Evolutionary conservation across 2,329 filamentous ascomycete species (phyloP).

Genomic region (Zymoseptoria crescenta): DNA sequence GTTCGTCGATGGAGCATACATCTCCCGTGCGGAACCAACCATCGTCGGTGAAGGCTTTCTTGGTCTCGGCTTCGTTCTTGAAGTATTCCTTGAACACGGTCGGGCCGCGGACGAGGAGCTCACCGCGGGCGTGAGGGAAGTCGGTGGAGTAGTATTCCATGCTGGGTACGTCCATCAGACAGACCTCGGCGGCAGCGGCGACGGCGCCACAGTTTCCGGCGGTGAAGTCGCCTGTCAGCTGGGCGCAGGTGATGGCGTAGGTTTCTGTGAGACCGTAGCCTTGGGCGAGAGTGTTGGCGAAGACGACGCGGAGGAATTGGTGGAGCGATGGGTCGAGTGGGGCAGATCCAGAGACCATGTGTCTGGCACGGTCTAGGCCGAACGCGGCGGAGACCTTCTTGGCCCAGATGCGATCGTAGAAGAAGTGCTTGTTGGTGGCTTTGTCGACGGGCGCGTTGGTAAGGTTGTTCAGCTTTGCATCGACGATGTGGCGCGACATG

Average conservation of each 20-base stretch:
- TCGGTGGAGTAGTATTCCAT: constrained; percentile 88
- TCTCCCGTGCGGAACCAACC: constrained; percentile 98
- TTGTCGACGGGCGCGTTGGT: constrained; percentile 54
- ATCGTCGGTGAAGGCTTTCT: constrained; percentile 71
- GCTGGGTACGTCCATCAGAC: constrained; percentile 79
- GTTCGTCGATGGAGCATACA: constrained; percentile 73
- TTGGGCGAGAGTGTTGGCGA: constrained; percentile 71
- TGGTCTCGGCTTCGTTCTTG: constrained; percentile 81
- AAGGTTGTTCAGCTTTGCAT: constrained; percentile 72
- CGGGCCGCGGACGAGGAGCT: constrained; percentile 76
- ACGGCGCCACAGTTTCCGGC: constrained; percentile 76
- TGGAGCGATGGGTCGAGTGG: constrained; percentile 85
- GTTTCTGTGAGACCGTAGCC: constrained; percentile 94
- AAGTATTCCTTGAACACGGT: constrained; percentile 79
- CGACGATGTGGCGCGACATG: constrained; percentile 70
- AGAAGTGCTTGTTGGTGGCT: constrained; percentile 68
- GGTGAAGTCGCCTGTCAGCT: constrained; percentile 62
- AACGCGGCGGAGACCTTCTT: constrained; percentile 78
- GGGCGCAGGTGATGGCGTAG: constrained; percentile 68
- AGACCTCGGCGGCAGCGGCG: constrained; percentile 61
- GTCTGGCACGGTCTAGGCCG: constrained; percentile 64
- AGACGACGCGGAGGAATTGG: constrained; percentile 76
- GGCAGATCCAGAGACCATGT: constrained; percentile 81
- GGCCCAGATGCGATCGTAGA: constrained; percentile 84
- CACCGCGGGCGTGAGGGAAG: constrained; percentile 81